Evolutionary conservation across 768 basidiomycete species (phyloP), one percentile per base, ranked within the genome.

Genomic region (Suillus spraguei): DNA sequence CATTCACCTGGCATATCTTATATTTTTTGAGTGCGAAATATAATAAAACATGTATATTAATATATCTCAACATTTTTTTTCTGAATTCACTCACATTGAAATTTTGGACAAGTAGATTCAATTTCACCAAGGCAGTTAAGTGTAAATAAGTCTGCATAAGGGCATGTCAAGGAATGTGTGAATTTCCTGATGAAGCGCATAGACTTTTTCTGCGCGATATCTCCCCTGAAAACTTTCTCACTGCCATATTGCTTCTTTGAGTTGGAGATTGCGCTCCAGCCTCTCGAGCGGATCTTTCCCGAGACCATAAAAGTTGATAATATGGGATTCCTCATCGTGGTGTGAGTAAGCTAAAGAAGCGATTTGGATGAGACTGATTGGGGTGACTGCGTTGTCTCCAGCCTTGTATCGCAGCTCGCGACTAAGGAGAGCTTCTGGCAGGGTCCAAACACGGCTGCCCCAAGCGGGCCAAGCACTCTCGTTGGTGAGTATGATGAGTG

Each of bases 361-460:
- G 8, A 72, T 62, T 53, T 72, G 65, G 28, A 64, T 64, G n/a
- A 72, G 73, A 6, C 62, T 72, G 36, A 72, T 64, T 3, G 56
- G 60, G 0, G 22, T 68, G 42, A 74, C 73, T 1, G 59, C 9
- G 1, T 36, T 60, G n/a, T 56, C 39, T 49, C 63, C 60, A 33
- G 65, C 61, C 47, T 59, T 65, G 66, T 63, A 71, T 0, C 54
- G 63, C 24, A 72, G 47, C 36, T 70, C 60, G 0, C 69, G 71
- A 16, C 71, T 70, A 39, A 74, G 60, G 16, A 71, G 56, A 4
- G 59, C 69, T 20, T 69, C 64, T 0, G 71, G 70, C 7, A 74
- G 66, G 1, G 67, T 74, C 70, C 70, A 70, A 14, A 73, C 63
- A 47, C 72, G 68, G 35, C 71, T 33, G 8, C 70, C 72, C 11